phyloP scores from a whole-genome alignment of 768 basidiomycete genomes.

The Leccinum subgranulosum region DNA sequence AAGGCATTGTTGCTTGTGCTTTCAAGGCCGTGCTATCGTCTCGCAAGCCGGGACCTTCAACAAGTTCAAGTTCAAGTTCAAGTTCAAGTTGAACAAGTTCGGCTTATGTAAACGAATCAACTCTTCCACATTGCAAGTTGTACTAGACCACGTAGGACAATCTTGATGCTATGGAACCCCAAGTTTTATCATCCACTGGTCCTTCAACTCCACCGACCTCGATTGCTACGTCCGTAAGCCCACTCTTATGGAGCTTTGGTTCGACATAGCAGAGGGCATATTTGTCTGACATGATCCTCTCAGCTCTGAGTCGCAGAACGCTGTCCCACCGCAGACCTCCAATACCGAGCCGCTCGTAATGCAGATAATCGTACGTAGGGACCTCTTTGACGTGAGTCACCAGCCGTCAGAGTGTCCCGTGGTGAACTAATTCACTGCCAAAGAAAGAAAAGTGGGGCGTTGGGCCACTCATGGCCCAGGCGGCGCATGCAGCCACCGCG shows the following conservation, averaged over 20 bases:
- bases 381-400: conserved; percentile 39
- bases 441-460: conserved; percentile 43
- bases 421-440: background rate
- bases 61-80: too few species aligned
- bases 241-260: background rate
- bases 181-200: background rate
- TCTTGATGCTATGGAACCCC: background rate
- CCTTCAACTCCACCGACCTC: background rate
- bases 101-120: too few species aligned
- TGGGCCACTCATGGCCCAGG: conserved; percentile 44
- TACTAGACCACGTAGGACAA: too few species aligned
- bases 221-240: background rate
- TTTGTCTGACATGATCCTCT: background rate
- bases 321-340: background rate
- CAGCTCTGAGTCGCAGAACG: background rate
- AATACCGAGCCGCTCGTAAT: conserved; percentile 33
- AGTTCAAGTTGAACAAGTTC: too few species aligned
- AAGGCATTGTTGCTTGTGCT: too few species aligned
- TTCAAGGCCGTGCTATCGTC: too few species aligned
- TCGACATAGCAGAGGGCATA: background rate
- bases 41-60: too few species aligned
- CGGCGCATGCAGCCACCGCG: conserved; percentile 42
- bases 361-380: conserved; percentile 43
- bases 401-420: background rate
- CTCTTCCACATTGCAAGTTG: background rate